phyloP scores from a whole-genome alignment of 1,139 yeast species.

The Candida neerlandica region DNA sequence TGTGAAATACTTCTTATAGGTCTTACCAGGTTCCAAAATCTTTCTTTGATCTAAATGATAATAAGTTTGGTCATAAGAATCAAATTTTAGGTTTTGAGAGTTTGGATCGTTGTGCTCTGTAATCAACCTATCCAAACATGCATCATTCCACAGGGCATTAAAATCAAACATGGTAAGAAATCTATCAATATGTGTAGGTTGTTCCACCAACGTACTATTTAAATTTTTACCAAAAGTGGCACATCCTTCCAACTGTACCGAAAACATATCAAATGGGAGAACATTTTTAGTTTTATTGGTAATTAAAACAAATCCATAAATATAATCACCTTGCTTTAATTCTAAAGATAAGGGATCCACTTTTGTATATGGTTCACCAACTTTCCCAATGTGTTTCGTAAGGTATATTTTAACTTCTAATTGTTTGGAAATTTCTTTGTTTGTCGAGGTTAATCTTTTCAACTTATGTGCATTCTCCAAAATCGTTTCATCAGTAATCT shows the following conservation, averaged over 20 bases:
- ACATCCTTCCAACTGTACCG: conserved; percentile 40
- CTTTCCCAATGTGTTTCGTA: conserved; percentile 34
- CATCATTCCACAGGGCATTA: conserved; percentile 47
- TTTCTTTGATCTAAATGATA: conserved; percentile 30
- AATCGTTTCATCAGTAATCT: conserved; percentile 24
- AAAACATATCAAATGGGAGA: conserved; percentile 45
- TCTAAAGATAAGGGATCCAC: conserved; percentile 35
- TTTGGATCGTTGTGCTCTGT: conserved; percentile 33
- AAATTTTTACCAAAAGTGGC: conserved; percentile 24
- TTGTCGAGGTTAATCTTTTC: conserved; percentile 33
- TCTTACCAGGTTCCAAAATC: conserved; percentile 33
- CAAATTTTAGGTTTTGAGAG: conserved; percentile 22
- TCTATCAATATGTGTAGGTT: conserved; percentile 14
- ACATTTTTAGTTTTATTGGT: conserved; percentile 31
- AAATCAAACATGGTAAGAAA: conserved; percentile 46
- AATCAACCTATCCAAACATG: conserved; percentile 30
- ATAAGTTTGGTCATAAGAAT: conserved; percentile 35
- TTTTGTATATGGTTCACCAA: conserved; percentile 32
- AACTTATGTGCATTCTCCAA: conserved; percentile 40
- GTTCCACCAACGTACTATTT: conserved; percentile 16
- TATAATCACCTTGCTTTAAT: conserved; percentile 41
- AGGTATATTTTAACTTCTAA: conserved; percentile 31
- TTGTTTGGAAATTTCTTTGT: conserved; percentile 30
- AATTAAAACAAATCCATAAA: conserved; percentile 42
- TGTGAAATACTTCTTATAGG: conserved; percentile 44